A percentile compares a stretch with the other conserved stretches of the same genome.
phyloP scores from a whole-genome alignment of 257 asterid genomes.

The Paulownia fortunei region DNA sequence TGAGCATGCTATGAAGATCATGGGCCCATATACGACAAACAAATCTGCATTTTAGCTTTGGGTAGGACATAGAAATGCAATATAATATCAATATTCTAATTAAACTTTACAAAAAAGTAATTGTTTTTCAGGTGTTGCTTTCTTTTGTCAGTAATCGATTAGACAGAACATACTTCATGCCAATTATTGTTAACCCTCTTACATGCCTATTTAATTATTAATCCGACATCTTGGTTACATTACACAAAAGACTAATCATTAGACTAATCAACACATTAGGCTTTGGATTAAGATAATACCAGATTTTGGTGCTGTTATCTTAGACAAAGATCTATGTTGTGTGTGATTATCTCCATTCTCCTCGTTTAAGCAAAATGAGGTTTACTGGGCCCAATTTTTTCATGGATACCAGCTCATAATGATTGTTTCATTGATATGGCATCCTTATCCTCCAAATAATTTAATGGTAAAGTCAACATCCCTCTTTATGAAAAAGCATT shows the following conservation, averaged over 20 bases:
- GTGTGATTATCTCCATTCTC: neutral
- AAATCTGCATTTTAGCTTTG: neutral
- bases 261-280: neutral
- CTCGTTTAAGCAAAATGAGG: neutral
- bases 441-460: neutral
- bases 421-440: neutral
- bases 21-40: neutral
- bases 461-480: neutral
- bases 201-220: neutral
- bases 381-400: neutral
- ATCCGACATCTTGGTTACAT: neutral
- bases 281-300: neutral
- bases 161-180: neutral
- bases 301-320: neutral
- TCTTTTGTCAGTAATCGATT: too few species aligned
- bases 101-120: neutral
- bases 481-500: neutral
- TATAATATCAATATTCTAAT: neutral
- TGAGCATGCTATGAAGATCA: neutral
- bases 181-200: neutral
- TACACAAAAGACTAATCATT: neutral
- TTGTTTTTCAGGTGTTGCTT: neutral
- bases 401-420: slow-evolving; percentile 26
- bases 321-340: neutral
- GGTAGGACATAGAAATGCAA: neutral